These are phyloP conservation scores for Stagonosporopsis vannaccii DNA, from an alignment of 2,329 filamentous ascomycete species.

Conservation along the genomic window DNA sequence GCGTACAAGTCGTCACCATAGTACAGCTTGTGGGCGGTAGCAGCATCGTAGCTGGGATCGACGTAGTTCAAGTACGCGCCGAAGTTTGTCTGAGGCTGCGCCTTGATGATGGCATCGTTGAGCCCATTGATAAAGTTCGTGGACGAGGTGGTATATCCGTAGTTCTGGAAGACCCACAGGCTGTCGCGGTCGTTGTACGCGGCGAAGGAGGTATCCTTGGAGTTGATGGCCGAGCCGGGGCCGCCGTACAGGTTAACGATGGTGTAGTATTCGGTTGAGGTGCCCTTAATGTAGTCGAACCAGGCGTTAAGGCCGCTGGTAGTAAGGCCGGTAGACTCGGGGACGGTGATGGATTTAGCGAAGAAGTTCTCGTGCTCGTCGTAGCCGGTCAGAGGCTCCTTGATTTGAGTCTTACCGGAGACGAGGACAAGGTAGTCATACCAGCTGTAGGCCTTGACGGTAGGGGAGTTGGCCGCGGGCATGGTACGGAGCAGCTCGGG, in stretches of 20 bases:
- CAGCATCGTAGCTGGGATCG: slow-evolving; percentile 57
- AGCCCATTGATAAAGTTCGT: slow-evolving; percentile 53
- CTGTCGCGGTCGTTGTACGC: slow-evolving; percentile 48
- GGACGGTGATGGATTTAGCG: slow-evolving; percentile 52
- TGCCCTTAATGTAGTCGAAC: slow-evolving; percentile 42
- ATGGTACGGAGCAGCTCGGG: slow-evolving; percentile 51
- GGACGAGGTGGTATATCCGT: slow-evolving; percentile 32
- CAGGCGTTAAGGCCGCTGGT: slow-evolving; percentile 35
- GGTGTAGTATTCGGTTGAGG: slow-evolving; percentile 40
- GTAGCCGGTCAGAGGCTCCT: slow-evolving; percentile 43
- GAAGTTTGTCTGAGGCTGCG: slow-evolving; percentile 51
- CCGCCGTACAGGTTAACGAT: slow-evolving; percentile 52
- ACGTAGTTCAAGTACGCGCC: slow-evolving; percentile 64
- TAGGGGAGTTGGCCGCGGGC: slow-evolving; percentile 32
- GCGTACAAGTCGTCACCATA: slow-evolving; percentile 52
- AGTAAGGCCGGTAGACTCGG: slow-evolving; percentile 43
- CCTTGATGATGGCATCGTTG: slow-evolving; percentile 49
- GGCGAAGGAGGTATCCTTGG: slow-evolving; percentile 42
- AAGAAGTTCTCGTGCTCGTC: slow-evolving; percentile 51
- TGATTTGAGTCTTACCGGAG: slow-evolving; percentile 38
- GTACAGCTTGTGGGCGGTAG: slow-evolving; percentile 59
- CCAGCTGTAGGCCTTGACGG: slow-evolving; percentile 42
- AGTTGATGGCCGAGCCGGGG: slow-evolving; percentile 46
- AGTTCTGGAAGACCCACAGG: slow-evolving; percentile 51
- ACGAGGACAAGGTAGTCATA: slow-evolving; percentile 55